phyloP scores from a whole-genome alignment of 164 flowering plant species.

The Vitis riparia region DNA sequence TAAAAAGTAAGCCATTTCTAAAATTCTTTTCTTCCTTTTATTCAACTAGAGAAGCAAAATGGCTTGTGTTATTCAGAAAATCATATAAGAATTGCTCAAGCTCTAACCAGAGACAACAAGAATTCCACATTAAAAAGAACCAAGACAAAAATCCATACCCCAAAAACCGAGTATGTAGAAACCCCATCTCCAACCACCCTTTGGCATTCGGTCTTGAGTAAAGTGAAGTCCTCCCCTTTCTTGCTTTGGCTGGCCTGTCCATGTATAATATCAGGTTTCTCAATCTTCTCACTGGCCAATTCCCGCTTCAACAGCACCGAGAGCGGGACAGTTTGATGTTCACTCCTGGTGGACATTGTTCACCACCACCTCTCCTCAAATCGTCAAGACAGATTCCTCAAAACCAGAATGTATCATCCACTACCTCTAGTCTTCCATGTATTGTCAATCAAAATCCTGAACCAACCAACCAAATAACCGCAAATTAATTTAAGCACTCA shows the following conservation, averaged over 20 bases:
- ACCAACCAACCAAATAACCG: not conserved
- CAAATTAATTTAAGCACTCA: too few relatives aligned
- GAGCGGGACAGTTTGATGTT: slow-evolving; percentile 80
- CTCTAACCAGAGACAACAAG: too few relatives aligned
- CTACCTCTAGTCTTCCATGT: slow-evolving; percentile 7
- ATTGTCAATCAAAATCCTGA: slow-evolving; percentile 7
- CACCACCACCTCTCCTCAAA: slow-evolving; percentile 1
- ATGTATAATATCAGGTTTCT: slow-evolving; percentile 70
- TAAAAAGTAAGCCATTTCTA: too few relatives aligned
- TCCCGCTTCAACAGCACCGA: slow-evolving; percentile 85
- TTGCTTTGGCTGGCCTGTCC: slow-evolving; percentile 94
- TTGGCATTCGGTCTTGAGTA: slow-evolving; percentile 81
- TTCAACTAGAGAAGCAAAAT: too few relatives aligned
- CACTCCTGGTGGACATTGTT: slow-evolving; percentile 63
- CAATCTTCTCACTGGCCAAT: slow-evolving; percentile 74
- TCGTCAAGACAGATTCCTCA: not conserved
- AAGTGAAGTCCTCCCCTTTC: slow-evolving; percentile 94
- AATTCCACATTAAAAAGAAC: not conserved
- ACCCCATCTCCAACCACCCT: slow-evolving; percentile 75
- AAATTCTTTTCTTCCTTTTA: too few relatives aligned
- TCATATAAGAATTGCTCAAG: too few relatives aligned
- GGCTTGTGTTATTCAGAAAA: too few relatives aligned
- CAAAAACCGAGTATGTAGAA: slow-evolving; percentile 84
- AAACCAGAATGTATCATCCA: not conserved
- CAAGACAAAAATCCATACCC: slow-evolving; percentile 39